phyloP scores from a whole-genome alignment of 176 grass and related monocot species.

The Lolium multiflorum region DNA sequence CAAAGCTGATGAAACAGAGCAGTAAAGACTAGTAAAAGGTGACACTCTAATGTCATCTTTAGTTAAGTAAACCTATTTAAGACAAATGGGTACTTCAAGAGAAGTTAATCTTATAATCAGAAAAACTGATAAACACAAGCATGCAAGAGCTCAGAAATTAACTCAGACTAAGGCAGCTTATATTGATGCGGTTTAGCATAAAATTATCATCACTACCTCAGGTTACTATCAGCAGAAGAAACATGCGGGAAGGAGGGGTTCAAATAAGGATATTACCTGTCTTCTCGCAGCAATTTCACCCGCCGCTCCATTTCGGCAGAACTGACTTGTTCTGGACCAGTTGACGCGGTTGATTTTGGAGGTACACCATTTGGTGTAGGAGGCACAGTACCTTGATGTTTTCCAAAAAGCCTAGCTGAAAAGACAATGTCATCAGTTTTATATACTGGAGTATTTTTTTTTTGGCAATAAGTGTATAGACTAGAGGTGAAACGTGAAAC shows the following conservation, averaged over 20 bases:
- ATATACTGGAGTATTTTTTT: neutral
- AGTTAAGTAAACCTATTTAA: conserved; percentile 10
- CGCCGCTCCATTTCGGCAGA: conserved; percentile 69
- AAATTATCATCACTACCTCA: conserved; percentile 7
- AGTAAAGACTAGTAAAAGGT: conserved; percentile 4
- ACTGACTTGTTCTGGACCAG: conserved; percentile 75
- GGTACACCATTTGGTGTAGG: conserved; percentile 49
- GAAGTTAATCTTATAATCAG: conserved; percentile 8
- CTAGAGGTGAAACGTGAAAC: conserved; percentile 19
- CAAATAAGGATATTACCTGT: conserved; percentile 68
- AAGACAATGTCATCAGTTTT: neutral
- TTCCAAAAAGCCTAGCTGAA: conserved; percentile 81
- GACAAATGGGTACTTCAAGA: neutral
- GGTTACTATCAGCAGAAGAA: neutral
- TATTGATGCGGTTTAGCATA: neutral
- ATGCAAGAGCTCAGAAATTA: conserved; percentile 16
- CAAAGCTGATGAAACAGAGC: conserved; percentile 3
- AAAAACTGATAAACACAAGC: neutral
- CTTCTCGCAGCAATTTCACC: conserved; percentile 91
- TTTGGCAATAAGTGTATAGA: conserved; percentile 7
- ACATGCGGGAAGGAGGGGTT: too few relatives aligned
- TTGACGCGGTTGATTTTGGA: conserved; percentile 54
- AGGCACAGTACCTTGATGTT: conserved; percentile 41
- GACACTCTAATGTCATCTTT: conserved; percentile 1
- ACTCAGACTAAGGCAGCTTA: conserved; percentile 7